Evolutionary conservation across 192 early-diverging fungal species (phyloP).

Genomic region (Rhizophagus sp.): DNA sequence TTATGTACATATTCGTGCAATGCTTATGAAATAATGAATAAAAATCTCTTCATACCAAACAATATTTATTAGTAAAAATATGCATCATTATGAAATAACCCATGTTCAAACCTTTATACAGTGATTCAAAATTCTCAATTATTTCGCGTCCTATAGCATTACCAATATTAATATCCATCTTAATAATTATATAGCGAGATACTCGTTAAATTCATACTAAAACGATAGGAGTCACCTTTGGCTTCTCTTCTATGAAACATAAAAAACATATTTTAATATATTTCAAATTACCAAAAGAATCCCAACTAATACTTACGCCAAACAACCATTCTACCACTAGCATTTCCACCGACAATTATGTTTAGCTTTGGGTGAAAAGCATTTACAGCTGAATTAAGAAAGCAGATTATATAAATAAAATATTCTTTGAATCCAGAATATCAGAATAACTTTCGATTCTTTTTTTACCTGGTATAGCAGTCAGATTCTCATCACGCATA

Average conservation of each 20-base stretch:
- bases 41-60: not conserved
- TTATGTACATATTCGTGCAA: no score
- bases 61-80: not conserved
- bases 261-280: not conserved
- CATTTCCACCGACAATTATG: constrained; percentile 56
- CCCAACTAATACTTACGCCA: constrained; percentile 36
- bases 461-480: constrained; percentile 35
- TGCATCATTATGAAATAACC: not conserved
- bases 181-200: not conserved
- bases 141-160: not conserved
- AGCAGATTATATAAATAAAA: constrained; percentile 25
- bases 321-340: constrained; percentile 57
- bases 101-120: no score
- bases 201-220: not conserved
- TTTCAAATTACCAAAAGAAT: not conserved
- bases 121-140: not conserved
- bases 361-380: constrained; percentile 59
- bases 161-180: not conserved
- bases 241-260: not conserved
- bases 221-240: not conserved
- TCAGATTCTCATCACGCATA: constrained; percentile 48
- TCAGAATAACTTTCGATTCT: not conserved
- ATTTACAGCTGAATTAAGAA: constrained; percentile 61
- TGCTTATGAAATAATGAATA: no score
- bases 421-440: not conserved